These are phyloP conservation scores for Solanum piurae DNA, from an alignment of 257 asterid genomes.

Conservation along the genomic window DNA sequence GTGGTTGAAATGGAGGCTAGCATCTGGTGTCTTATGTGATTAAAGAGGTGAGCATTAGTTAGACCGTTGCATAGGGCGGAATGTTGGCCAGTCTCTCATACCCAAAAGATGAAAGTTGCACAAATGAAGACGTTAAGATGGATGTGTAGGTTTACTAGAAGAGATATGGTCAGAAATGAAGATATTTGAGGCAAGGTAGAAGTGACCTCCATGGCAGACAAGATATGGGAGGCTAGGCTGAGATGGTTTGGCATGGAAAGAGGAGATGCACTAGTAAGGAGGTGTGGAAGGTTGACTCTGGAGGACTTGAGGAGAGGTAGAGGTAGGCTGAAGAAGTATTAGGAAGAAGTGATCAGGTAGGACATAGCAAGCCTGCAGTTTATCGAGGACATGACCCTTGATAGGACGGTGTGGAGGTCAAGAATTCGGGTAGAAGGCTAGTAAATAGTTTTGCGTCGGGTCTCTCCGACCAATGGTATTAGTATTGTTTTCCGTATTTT, in stretches of 20 bases:
- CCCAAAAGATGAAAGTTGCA: not conserved
- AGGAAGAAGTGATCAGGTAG: not conserved
- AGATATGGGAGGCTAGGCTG: not conserved
- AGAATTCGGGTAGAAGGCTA: not conserved
- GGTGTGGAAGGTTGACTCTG: not conserved
- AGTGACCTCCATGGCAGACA: not conserved
- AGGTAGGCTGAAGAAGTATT: not conserved
- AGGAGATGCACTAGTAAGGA: not conserved
- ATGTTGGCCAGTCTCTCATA: not conserved
- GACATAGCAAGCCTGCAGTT: not conserved
- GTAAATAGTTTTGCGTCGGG: not conserved
- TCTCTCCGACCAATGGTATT: not conserved
- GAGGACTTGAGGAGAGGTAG: not conserved
- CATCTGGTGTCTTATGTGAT: not conserved
- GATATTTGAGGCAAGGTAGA: not conserved
- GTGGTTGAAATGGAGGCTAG: not conserved
- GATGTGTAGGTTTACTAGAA: not conserved
- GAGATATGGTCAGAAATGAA: not conserved
- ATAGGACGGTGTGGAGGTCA: not conserved
- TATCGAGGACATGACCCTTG: not conserved
- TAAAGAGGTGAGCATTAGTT: not conserved
- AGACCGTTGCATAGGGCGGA: not conserved
- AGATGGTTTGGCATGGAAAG: not conserved
- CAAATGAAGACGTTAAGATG: not conserved
- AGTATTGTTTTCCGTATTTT: not conserved